Evolutionary conservation across 1,284 basidiomycete species (phyloP).

Genomic region (Pulveroboletus sp.): DNA sequence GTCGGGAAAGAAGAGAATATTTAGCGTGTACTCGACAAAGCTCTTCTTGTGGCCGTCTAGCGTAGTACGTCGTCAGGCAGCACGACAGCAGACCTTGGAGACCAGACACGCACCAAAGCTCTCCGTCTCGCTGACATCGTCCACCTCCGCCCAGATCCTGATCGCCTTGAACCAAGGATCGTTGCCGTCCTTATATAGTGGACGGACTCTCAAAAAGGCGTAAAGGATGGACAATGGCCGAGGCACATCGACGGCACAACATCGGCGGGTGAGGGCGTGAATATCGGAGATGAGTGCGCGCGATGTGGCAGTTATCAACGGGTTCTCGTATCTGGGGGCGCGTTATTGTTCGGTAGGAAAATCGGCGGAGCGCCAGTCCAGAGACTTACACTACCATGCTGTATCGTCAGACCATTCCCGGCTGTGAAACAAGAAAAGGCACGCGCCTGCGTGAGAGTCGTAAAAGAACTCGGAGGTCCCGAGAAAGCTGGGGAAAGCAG

Average conservation of each 20-base stretch:
- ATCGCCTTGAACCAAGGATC: conserved; percentile 52
- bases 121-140: conserved; percentile 69
- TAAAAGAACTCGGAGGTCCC: conserved; percentile 59
- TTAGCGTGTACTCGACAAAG: conserved; percentile 67
- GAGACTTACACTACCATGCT: conserved; percentile 24
- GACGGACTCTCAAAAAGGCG: conserved; percentile 47
- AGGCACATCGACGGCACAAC: conserved; percentile 61
- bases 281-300: conserved; percentile 67
- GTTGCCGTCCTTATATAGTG: conserved; percentile 26
- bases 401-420: conserved; percentile 13
- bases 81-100: background rate
- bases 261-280: conserved; percentile 51
- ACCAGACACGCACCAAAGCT: conserved; percentile 57
- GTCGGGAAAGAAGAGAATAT: conserved; percentile 52
- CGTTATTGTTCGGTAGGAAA: conserved; percentile 5
- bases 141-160: conserved; percentile 68
- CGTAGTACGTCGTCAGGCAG: background rate
- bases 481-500: conserved; percentile 34
- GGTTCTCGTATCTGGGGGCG: conserved; percentile 63
- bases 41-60: conserved; percentile 66
- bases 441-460: conserved; percentile 61
- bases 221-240: conserved; percentile 56
- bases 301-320: conserved; percentile 67
- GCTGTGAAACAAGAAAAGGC: background rate
- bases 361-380: background rate